Evolutionary conservation across 2,329 filamentous ascomycete species (phyloP).

Genomic region (Davidsoniella neocaledoniae): DNA sequence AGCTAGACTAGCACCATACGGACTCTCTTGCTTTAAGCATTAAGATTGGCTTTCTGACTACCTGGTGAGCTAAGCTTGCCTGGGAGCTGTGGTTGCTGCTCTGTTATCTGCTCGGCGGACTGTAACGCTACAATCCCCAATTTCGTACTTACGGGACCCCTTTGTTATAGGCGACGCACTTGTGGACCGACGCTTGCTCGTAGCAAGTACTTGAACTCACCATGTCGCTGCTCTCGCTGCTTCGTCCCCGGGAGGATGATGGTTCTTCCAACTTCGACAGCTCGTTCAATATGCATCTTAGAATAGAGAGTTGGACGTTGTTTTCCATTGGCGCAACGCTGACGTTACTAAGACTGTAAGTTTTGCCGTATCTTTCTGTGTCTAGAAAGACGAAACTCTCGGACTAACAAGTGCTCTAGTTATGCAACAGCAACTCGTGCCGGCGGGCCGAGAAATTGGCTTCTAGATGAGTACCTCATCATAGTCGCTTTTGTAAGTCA

Average conservation of each 20-base stretch:
- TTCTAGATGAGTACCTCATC: constrained; percentile 11
- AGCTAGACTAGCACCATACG: too few relatives aligned
- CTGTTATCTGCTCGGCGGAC: too few relatives aligned
- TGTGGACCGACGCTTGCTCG: too few relatives aligned
- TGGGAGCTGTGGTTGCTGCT: too few relatives aligned
- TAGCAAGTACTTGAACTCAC: too few relatives aligned
- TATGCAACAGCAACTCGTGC: constrained; percentile 10
- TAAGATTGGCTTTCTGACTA: too few relatives aligned
- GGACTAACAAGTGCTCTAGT: neutral
- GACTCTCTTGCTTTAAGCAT: too few relatives aligned
- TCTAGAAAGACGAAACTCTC: neutral
- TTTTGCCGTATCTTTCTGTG: neutral
- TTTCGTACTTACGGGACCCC: too few relatives aligned
- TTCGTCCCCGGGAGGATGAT: constrained; percentile 6
- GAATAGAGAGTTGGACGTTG: constrained; percentile 10
- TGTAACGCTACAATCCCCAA: too few relatives aligned
- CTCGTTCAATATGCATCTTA: constrained; percentile 7
- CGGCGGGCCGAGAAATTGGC: constrained; percentile 11
- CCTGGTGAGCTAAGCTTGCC: too few relatives aligned
- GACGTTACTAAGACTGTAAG: constrained; percentile 10
- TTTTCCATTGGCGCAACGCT: constrained; percentile 9
- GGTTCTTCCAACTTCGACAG: constrained; percentile 8
- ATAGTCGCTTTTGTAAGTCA: constrained; percentile 10
- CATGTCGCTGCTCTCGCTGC: constrained; percentile 1
- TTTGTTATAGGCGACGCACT: too few relatives aligned